Evolutionary conservation across 106 monocot genomes (phyloP).

Genomic region (Gastrodia elata): DNA sequence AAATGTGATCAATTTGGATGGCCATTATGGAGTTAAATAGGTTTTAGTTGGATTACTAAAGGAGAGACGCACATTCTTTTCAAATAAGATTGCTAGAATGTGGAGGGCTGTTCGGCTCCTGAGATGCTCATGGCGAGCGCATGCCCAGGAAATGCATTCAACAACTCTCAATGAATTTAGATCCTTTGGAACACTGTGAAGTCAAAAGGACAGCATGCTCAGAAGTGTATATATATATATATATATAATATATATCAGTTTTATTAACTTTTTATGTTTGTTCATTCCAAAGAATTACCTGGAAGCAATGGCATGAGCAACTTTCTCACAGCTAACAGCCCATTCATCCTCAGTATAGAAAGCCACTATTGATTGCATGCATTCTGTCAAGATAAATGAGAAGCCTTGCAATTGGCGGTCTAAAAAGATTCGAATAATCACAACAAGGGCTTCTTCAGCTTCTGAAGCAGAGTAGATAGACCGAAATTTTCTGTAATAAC

Average conservation of each 20-base stretch:
- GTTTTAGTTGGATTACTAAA: no score
- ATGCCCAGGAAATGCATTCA: constrained; percentile 53
- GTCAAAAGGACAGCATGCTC: not conserved
- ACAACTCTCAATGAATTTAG: constrained; percentile 66
- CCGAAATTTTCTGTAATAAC: constrained; percentile 33
- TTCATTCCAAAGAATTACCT: constrained; percentile 28
- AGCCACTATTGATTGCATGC: constrained; percentile 44
- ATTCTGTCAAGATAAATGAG: constrained; percentile 24
- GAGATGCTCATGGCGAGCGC: constrained; percentile 39
- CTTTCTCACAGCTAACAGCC: constrained; percentile 36
- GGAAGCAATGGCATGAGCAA: constrained; percentile 34
- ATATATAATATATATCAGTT: no score
- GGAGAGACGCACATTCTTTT: constrained; percentile 34
- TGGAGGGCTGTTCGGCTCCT: constrained; percentile 54
- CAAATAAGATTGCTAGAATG: constrained; percentile 48
- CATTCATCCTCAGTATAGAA: constrained; percentile 50
- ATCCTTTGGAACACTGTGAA: constrained; percentile 63
- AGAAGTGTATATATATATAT: not conserved
- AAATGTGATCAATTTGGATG: not conserved
- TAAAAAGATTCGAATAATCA: constrained; percentile 40
- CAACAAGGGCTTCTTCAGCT: constrained; percentile 59
- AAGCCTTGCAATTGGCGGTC: constrained; percentile 54
- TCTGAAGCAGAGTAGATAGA: constrained; percentile 55
- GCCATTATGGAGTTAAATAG: not conserved
- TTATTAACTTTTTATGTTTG: no score